phyloP scores from a whole-genome alignment of 2,329 filamentous ascomycete species.

The Leptographium radiaticola region DNA sequence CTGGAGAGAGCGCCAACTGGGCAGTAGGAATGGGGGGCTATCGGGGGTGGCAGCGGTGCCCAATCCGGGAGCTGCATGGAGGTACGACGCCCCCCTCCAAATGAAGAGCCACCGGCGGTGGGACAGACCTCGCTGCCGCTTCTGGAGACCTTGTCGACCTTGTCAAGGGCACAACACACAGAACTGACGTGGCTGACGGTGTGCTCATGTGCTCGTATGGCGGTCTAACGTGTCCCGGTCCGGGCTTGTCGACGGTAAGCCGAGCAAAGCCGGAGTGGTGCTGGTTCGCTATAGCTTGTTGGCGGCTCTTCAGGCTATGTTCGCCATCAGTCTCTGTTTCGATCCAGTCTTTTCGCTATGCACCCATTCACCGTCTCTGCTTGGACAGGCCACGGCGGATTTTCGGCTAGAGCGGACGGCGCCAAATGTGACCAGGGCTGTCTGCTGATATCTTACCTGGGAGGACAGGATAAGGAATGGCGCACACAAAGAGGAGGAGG shows the following conservation, averaged over 20 bases:
- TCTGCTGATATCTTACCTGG: too few relatives aligned
- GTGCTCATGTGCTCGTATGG: neutral
- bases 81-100: neutral
- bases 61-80: neutral
- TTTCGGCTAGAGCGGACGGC: too few relatives aligned
- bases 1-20: neutral
- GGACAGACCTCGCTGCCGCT: neutral
- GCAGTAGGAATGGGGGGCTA: neutral
- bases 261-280: too few relatives aligned
- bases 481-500: neutral
- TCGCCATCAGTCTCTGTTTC: too few relatives aligned
- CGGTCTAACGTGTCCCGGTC: neutral
- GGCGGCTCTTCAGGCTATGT: too few relatives aligned
- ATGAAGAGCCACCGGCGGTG: neutral
- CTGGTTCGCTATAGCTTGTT: too few relatives aligned
- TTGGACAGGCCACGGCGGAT: too few relatives aligned
- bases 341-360: too few relatives aligned
- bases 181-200: slow-evolving; percentile 7
- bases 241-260: too few relatives aligned
- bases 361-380: too few relatives aligned
- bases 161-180: slow-evolving; percentile 2
- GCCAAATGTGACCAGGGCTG: too few relatives aligned
- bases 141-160: neutral
- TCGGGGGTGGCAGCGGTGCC: neutral
- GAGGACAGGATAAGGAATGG: neutral